phyloP scores from a whole-genome alignment of 306 rosid species.

The Quercus gilva region DNA sequence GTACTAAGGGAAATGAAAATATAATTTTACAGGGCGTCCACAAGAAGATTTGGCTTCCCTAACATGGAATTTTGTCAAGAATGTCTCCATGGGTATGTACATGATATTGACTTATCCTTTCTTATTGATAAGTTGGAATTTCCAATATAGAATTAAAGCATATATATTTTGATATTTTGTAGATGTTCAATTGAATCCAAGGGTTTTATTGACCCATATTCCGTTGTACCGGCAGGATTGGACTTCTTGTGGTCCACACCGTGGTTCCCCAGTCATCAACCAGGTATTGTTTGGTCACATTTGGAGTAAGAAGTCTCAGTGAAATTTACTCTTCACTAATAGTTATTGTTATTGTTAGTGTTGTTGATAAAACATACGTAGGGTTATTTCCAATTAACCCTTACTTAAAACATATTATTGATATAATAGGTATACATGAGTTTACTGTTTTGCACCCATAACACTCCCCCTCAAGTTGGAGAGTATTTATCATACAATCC shows the following conservation, averaged over 20 bases:
- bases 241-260: constrained; percentile 66
- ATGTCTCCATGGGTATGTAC: constrained; percentile 70
- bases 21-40: constrained; percentile 50
- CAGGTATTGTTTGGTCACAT: constrained; percentile 51
- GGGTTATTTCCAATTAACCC: no score
- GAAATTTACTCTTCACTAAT: neutral
- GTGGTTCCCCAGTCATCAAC: constrained; percentile 58
- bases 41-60: constrained; percentile 47
- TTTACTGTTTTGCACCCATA: no score
- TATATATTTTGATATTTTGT: constrained; percentile 21
- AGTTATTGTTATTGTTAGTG: neutral
- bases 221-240: constrained; percentile 66
- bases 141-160: constrained; percentile 9
- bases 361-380: no score
- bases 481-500: no score
- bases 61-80: constrained; percentile 55
- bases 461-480: no score
- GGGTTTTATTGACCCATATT: constrained; percentile 78
- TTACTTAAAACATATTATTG: no score
- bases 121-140: constrained; percentile 16
- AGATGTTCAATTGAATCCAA: constrained; percentile 51
- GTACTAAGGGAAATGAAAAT: constrained; percentile 21
- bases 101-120: constrained; percentile 15
- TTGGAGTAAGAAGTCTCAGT: neutral
- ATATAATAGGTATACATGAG: no score